Evolutionary conservation across 164 flowering plant species (phyloP).

Genomic region (Litsea cubeba): DNA sequence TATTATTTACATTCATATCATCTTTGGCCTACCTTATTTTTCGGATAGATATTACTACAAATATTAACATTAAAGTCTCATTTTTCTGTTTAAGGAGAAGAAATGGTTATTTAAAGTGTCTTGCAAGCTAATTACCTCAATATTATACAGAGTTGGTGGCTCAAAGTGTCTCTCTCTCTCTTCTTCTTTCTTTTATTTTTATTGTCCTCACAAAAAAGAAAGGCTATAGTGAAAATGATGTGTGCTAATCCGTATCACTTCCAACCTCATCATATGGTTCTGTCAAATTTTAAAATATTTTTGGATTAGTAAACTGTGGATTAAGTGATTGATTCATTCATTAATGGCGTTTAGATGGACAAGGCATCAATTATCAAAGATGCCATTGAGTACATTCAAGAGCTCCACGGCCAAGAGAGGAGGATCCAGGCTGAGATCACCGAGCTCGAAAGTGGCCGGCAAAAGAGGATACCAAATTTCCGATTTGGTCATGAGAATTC

Average conservation of each 20-base stretch:
- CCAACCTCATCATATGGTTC: not conserved
- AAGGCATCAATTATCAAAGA: slow-evolving; percentile 84
- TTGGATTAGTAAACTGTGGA: slow-evolving; percentile 2
- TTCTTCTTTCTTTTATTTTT: not conserved
- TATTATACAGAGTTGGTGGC: not conserved
- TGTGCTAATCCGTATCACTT: not conserved
- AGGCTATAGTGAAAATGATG: not conserved
- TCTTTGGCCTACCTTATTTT: too few relatives aligned
- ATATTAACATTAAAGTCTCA: not conserved
- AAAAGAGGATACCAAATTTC: slow-evolving; percentile 15
- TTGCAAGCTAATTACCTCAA: not conserved
- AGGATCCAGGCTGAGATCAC: slow-evolving; percentile 46
- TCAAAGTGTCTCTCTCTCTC: not conserved
- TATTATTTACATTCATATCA: too few relatives aligned
- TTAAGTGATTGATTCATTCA: not conserved
- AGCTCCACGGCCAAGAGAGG: slow-evolving; percentile 63
- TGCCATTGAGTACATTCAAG: slow-evolving; percentile 67
- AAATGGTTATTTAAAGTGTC: not conserved
- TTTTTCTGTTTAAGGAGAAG: not conserved
- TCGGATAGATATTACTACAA: too few relatives aligned
- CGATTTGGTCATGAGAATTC: slow-evolving; percentile 4
- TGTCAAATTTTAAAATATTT: not conserved
- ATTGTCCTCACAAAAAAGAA: not conserved
- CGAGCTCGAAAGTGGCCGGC: slow-evolving; percentile 44
- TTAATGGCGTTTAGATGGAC: slow-evolving; percentile 54